Percentiles rank a stretch among this genome's conserved stretches.
These are phyloP conservation scores for Fusarium siculi DNA, from an alignment of 2,329 filamentous ascomycete species.

Conservation along the genomic window DNA sequence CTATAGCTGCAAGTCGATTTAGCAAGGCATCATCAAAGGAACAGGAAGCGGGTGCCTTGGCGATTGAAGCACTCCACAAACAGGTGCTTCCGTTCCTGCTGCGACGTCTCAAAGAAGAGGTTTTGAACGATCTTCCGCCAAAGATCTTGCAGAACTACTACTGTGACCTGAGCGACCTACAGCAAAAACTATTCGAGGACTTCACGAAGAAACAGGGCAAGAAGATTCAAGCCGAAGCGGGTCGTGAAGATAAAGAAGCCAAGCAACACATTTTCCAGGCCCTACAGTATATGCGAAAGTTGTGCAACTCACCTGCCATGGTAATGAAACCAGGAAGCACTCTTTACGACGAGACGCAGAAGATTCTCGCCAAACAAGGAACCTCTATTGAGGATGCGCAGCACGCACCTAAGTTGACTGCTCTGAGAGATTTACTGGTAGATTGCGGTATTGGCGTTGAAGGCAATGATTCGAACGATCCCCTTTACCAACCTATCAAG, in stretches of 20 bases:
- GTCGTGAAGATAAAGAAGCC: conserved; percentile 86
- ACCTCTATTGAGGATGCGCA: conserved; percentile 84
- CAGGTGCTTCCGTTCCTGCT: conserved; percentile 97
- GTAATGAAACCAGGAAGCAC: conserved; percentile 95
- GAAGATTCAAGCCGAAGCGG: conserved; percentile 84
- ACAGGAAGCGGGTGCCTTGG: conserved; percentile 94
- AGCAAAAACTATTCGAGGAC: conserved; percentile 95
- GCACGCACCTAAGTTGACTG: conserved; percentile 93
- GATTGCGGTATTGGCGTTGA: conserved; percentile 95
- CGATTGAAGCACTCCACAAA: conserved; percentile 98
- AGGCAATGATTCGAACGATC: conserved; percentile 67
- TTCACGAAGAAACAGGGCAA: conserved; percentile 95
- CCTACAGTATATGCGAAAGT: conserved; percentile 98
- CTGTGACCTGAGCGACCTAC: conserved; percentile 94
- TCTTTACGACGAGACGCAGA: conserved; percentile 88
- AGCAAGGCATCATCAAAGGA: conserved; percentile 98
- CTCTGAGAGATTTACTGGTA: conserved; percentile 91
- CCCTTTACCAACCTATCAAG: conserved; percentile 83
- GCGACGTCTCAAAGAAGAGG: conserved; percentile 96
- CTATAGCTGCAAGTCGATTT: conserved; percentile 92
- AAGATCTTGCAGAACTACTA: conserved; percentile 99
- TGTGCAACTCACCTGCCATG: conserved; percentile 96
- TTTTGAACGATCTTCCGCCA: conserved; percentile 92
- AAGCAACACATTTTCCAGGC: conserved; percentile 99
- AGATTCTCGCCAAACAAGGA: conserved; percentile 79